Percentiles rank a stretch among this genome's conserved stretches.
Evolutionary conservation across 2,329 filamentous ascomycete species (phyloP).

Genomic region (Arthrinium puccinioides): DNA sequence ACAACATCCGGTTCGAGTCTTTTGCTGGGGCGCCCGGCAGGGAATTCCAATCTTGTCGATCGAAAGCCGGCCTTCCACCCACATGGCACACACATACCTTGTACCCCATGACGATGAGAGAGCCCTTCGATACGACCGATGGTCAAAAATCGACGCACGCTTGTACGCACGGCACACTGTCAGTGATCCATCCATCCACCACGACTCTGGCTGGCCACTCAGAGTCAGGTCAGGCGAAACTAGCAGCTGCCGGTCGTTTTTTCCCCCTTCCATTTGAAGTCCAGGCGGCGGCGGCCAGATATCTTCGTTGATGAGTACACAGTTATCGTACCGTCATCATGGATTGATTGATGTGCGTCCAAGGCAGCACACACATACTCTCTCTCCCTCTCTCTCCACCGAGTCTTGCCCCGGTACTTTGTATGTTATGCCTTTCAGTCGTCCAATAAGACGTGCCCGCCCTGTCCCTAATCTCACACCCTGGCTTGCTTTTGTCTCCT

Average conservation of each 20-base stretch:
- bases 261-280: background rate
- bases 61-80: background rate
- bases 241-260: constrained; percentile 1
- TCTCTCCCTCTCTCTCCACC: background rate
- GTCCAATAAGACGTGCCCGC: background rate
- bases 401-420: background rate
- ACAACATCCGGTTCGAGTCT: too few species aligned
- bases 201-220: constrained; percentile 1
- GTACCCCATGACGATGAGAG: background rate
- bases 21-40: too few species aligned
- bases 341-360: background rate
- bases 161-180: too few species aligned
- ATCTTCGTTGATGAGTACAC: background rate
- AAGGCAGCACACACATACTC: background rate
- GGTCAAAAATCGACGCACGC: background rate
- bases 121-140: background rate
- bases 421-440: background rate
- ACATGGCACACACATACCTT: background rate
- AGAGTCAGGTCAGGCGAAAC: constrained; percentile 2
- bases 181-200: constrained; percentile 2
- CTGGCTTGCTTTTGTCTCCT: background rate
- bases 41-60: background rate
- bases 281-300: too few species aligned
- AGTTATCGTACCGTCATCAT: background rate
- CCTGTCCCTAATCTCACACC: background rate